Evolutionary conservation across 352 stramenopile species (phyloP).

Genomic region (Phytophthora niederhauseri): DNA sequence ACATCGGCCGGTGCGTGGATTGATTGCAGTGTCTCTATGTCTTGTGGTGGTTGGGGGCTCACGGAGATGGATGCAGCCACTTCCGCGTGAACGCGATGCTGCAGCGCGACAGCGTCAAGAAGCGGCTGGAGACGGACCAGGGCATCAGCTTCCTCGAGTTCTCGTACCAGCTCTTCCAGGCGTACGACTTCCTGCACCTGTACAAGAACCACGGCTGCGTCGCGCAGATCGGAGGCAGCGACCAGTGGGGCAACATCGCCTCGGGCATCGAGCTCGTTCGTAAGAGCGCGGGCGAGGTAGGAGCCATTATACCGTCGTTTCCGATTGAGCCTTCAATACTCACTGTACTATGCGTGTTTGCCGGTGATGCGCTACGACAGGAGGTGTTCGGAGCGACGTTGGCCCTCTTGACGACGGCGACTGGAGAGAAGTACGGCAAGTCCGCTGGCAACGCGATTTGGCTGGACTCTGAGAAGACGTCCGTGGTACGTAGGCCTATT

Average conservation of each 20-base stretch:
- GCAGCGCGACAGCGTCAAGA: slow-evolving; percentile 97
- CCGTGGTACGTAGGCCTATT: slow-evolving; percentile 95
- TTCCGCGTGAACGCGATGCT: slow-evolving; percentile 99
- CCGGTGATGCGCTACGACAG: slow-evolving; percentile 26
- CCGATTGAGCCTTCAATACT: neutral
- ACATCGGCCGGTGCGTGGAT: slow-evolving; percentile 88
- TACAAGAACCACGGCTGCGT: slow-evolving; percentile 90
- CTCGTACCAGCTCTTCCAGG: slow-evolving; percentile 99
- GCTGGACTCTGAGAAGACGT: slow-evolving; percentile 95
- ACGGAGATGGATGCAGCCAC: slow-evolving; percentile 43
- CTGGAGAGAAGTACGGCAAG: slow-evolving; percentile 99
- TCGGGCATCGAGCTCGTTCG: slow-evolving; percentile 97
- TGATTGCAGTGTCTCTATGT: neutral
- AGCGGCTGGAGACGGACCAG: slow-evolving; percentile 94
- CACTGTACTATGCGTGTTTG: neutral
- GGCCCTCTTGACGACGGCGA: slow-evolving; percentile 96
- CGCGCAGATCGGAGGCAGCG: slow-evolving; percentile 97
- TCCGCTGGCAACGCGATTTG: slow-evolving; percentile 98
- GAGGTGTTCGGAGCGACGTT: slow-evolving; percentile 96
- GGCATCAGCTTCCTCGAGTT: slow-evolving; percentile 99
- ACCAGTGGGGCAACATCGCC: slow-evolving; percentile 99
- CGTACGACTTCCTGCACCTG: slow-evolving; percentile 99
- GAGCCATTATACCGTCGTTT: neutral
- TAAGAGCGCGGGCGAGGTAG: slow-evolving; percentile 77
- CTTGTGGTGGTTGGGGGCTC: neutral